phyloP scores from a whole-genome alignment of 257 asterid species.

The Dorcoceras hygrometricum region DNA sequence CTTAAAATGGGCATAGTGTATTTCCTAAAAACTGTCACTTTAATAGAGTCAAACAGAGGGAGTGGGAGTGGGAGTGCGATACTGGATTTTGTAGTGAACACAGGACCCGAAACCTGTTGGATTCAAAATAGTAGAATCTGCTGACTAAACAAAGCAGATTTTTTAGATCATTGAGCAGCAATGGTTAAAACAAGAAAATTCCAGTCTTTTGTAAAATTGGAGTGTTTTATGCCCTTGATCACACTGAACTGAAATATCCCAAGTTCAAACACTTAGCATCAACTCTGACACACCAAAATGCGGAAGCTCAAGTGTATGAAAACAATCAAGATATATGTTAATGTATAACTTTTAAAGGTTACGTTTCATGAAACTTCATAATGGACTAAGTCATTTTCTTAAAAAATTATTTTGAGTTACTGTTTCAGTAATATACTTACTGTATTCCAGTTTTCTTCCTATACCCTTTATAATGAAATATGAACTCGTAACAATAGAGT shows the following conservation, averaged over 20 bases:
- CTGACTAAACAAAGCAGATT: too few species aligned
- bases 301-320: not conserved
- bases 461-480: not conserved
- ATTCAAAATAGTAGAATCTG: not conserved
- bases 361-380: not conserved
- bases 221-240: not conserved
- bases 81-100: not conserved
- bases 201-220: not conserved
- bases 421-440: not conserved
- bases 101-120: not conserved
- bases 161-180: not conserved
- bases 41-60: not conserved
- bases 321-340: not conserved
- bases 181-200: not conserved
- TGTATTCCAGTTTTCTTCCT: not conserved
- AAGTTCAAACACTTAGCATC: not conserved
- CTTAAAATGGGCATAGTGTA: not conserved
- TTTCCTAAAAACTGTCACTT: not conserved
- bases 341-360: not conserved
- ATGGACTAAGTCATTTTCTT: not conserved
- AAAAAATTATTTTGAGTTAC: not conserved
- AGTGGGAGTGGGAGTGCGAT: not conserved
- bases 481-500: not conserved
- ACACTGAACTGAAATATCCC: not conserved
- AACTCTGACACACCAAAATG: not conserved